Base-by-base conservation (phyloP, 1,284 basidiomycete genomes). In the Tilletia indica region DNA sequence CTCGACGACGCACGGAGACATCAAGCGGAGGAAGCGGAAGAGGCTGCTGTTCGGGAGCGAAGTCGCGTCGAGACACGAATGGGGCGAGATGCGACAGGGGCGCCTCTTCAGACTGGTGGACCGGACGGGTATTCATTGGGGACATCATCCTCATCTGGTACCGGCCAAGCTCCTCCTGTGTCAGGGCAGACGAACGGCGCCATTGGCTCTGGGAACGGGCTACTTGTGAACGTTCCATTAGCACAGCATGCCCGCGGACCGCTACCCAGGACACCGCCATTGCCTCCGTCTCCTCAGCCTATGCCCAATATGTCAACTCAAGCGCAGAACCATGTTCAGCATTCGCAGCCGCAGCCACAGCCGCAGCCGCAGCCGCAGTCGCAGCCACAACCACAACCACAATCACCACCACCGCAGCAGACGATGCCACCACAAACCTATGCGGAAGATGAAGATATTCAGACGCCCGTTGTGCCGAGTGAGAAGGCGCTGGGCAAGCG, bases 401-500 rank as follows among this genome's bases (percentile, higher is more conserved):
- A 8, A 56, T 68, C 16, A 47, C 56, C 31, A 66, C 38, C 16
- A 34, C 39, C n/a, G 12, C 39, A 51, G 14, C 48, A 25, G 61
- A 71, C 48, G 73, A 72, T 34, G 25, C 25, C 25, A 2, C 25
- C 25, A 2, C 25, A 2, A 31, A 31, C 25, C 25, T 31, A 31
- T 31, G 25, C 25, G 25, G 25, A 31, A 31, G 73, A 75, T 45
- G 76, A 78, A 8, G 73, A 71, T 1, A 25, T 78, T 58, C 70
- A 75, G 14, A 80, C 78, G 21, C 80, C 80, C 14, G 63, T 77
- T 3, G 70, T 73, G 45, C 80, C 80, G 0, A 76, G 73, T 45
- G 80, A 71, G 34, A 81, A 81, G 56, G 80, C 80, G 25, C 67
- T 81, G 39, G 80, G 80, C 1, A 81, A 81, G 75, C 71, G 80